A percentile compares a stretch with the other conserved stretches of the same genome.
Evolutionary conservation across 2,329 filamentous ascomycete genomes (phyloP).

Genomic region (Trichoderma simmonsii): DNA sequence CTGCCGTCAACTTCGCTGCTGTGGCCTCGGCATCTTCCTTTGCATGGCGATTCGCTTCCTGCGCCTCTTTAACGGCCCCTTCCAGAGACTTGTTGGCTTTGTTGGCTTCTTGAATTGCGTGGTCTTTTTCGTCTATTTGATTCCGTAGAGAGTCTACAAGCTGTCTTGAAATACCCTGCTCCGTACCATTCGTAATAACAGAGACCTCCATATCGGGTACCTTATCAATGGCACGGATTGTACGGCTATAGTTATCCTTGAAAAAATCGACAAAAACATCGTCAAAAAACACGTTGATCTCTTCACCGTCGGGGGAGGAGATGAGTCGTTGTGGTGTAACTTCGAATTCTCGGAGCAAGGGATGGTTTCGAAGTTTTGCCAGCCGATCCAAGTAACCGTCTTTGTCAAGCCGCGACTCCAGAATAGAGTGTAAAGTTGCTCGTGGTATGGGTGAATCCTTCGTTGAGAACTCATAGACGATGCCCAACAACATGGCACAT

Average conservation of each 20-base stretch:
- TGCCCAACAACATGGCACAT: conserved; percentile 78
- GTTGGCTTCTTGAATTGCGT: conserved; percentile 46
- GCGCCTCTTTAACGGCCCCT: conserved; percentile 65
- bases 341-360: conserved; percentile 83
- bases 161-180: conserved; percentile 91
- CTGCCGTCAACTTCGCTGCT: conserved; percentile 37
- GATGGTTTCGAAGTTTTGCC: conserved; percentile 71
- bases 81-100: conserved; percentile 46
- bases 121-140: conserved; percentile 71
- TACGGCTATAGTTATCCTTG: conserved; percentile 89
- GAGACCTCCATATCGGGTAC: conserved; percentile 86
- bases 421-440: conserved; percentile 72
- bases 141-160: conserved; percentile 80
- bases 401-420: conserved; percentile 73
- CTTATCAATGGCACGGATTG: conserved; percentile 81
- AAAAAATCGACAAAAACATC: conserved; percentile 86
- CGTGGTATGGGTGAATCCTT: conserved; percentile 91
- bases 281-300: conserved; percentile 84
- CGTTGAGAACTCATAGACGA: conserved; percentile 94
- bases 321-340: conserved; percentile 70
- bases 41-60: conserved; percentile 65
- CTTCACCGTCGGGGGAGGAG: conserved; percentile 42
- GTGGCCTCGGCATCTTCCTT: conserved; percentile 50
- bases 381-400: conserved; percentile 85
- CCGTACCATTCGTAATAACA: conserved; percentile 71